Conservation (phyloP, 768 basidiomycete species). For the Suillus americanus region DNA sequence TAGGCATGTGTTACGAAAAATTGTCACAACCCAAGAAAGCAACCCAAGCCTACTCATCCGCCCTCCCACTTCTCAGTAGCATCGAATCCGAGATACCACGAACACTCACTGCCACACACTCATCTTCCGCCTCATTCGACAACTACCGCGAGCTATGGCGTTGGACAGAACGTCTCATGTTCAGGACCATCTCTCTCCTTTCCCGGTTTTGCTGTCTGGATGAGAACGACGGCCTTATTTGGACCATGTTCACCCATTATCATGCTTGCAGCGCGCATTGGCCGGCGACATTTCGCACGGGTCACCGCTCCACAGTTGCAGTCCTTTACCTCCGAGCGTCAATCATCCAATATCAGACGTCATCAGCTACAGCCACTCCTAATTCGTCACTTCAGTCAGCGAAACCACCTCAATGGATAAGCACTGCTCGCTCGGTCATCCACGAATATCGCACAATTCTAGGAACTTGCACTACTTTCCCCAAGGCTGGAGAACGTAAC, state of each 20-base stretch:
- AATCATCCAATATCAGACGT: constrained; percentile 44
- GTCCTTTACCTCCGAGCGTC: constrained; percentile 75
- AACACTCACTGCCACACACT: constrained; percentile 25
- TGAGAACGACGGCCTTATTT: constrained; percentile 44
- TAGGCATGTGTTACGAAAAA: constrained; percentile 78
- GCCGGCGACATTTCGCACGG: constrained; percentile 77
- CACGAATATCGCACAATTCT: constrained; percentile 72
- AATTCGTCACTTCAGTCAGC: constrained; percentile 22
- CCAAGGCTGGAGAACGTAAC: constrained; percentile 79
- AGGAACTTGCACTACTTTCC: constrained; percentile 70
- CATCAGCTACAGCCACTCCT: constrained; percentile 16
- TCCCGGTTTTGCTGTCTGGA: constrained; percentile 43
- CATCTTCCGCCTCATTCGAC: constrained; percentile 48
- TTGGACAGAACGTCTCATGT: constrained; percentile 81
- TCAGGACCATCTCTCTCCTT: constrained; percentile 72
- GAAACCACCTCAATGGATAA: constrained; percentile 56
- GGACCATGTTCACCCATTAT: constrained; percentile 65
- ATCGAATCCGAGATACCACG: constrained; percentile 48
- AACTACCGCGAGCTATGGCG: constrained; percentile 83
- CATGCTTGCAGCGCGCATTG: constrained; percentile 62
- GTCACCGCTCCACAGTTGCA: constrained; percentile 69
- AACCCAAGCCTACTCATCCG: constrained; percentile 54
- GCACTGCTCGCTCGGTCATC: constrained; percentile 63
- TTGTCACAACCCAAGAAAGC: constrained; percentile 50
- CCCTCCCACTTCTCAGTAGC: constrained; percentile 52